These are phyloP conservation scores for Nakaseomyces bracarensis DNA, from an alignment of 1,139 yeast species.

Conservation along the genomic window DNA sequence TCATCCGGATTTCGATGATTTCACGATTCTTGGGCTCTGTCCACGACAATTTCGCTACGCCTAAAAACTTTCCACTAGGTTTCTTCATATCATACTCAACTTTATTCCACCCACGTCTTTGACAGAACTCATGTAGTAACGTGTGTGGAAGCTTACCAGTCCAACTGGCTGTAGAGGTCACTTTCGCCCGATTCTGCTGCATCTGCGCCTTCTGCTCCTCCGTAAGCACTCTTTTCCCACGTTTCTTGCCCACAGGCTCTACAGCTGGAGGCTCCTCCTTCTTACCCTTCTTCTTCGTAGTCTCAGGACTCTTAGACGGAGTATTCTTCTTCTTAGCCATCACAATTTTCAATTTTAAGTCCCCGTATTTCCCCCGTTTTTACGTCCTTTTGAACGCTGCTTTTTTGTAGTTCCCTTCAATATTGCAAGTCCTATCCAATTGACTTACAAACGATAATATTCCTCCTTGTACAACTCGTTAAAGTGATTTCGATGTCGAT, in stretches of 20 bases:
- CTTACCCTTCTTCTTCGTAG: slow-evolving; percentile 7
- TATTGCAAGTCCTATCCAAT: no score
- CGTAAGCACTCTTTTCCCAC: slow-evolving; percentile 11
- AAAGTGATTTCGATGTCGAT: no score
- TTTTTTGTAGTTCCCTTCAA: no score
- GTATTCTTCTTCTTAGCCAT: slow-evolving; percentile 1
- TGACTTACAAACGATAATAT: no score
- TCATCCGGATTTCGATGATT: slow-evolving; percentile 47
- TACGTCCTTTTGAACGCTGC: no score
- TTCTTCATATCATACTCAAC: slow-evolving; percentile 65
- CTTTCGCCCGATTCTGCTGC: slow-evolving; percentile 36
- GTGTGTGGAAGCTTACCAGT: slow-evolving; percentile 92
- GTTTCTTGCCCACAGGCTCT: slow-evolving; percentile 1
- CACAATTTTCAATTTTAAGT: no score
- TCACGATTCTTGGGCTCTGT: slow-evolving; percentile 78
- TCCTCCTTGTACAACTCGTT: no score
- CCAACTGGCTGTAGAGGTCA: slow-evolving; percentile 64
- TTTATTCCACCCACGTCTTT: slow-evolving; percentile 81
- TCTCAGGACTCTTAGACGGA: background rate
- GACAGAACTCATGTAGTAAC: slow-evolving; percentile 78
- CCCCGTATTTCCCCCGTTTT: no score
- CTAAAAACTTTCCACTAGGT: slow-evolving; percentile 42
- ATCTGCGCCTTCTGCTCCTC: slow-evolving; percentile 21
- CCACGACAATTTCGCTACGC: slow-evolving; percentile 56
- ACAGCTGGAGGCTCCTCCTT: slow-evolving; percentile 1